Percentiles rank a stretch among this genome's conserved stretches.
These are phyloP conservation scores for Yamadazyma spencermartinsiae DNA, from an alignment of 1,139 yeast species.

Conservation along the genomic window DNA sequence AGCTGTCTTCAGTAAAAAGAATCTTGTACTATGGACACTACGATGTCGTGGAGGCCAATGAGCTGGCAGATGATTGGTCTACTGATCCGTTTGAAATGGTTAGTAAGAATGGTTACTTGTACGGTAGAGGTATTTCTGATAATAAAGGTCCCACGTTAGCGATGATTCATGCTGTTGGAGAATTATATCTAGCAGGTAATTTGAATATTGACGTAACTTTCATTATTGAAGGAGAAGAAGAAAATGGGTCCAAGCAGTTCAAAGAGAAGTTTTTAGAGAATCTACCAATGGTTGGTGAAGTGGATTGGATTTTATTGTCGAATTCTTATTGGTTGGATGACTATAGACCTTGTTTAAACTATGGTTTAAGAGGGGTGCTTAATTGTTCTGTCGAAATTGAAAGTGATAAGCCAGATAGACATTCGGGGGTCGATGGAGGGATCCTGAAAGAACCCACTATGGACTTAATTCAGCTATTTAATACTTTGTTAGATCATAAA, in stretches of 20 bases:
- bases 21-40: constrained; percentile 93
- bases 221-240: constrained; percentile 93
- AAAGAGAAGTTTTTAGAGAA: constrained; percentile 59
- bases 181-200: constrained; percentile 51
- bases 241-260: constrained; percentile 87
- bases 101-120: constrained; percentile 80
- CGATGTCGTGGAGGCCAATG: constrained; percentile 74
- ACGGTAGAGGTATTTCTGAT: constrained; percentile 92
- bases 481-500: constrained; percentile 58
- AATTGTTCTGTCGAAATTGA: constrained; percentile 71
- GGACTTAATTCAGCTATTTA: constrained; percentile 73
- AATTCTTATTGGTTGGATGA: constrained; percentile 96
- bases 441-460: constrained; percentile 84
- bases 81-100: constrained; percentile 77
- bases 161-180: constrained; percentile 84
- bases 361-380: constrained; percentile 90
- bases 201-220: constrained; percentile 77
- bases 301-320: constrained; percentile 88
- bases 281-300: constrained; percentile 55
- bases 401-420: constrained; percentile 82
- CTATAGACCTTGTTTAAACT: constrained; percentile 83
- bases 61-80: constrained; percentile 60
- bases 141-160: constrained; percentile 95
- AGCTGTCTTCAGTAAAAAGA: constrained; percentile 25
- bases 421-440: constrained; percentile 97